Base-by-base conservation (phyloP, 208 protist species). In the Trypanosoma platydactyli region DNA sequence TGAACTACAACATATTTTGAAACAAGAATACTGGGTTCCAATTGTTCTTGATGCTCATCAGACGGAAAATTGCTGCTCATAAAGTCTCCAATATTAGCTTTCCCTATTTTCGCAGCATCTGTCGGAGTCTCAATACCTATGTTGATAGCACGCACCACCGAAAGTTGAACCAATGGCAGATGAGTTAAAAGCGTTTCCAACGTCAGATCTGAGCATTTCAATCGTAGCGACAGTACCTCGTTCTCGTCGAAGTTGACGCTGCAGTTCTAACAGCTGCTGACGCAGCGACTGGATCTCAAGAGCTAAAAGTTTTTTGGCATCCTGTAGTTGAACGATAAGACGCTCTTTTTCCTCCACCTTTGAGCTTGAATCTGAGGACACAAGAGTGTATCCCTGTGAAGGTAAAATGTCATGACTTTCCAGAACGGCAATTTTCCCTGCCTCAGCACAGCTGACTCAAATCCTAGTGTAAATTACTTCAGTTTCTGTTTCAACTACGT, bases 1-100 rank as follows among this genome's bases (percentile, higher is more conserved):
- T 67, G 35, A 44, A 67, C 61, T 22, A 67, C 35, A 29, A 57
- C 61, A 59, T 68, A 68, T 33, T 52, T 4, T 44, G 51, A 35
- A 30, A 67, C 13, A 58, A 3, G 5, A 49, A 25, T 5, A 38
- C 12, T 56, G 15, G 40, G 18, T 57, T 56, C 46, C 27, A 46
- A 50, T 44, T 46, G 27, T 0, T 45, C 50, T 65, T 13, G 7
- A 15, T 55, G 12, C 48, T 63, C 42, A 48, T 13, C 44, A 18
- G 35, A 3, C 1, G 29, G 33, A 58, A n/a, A 45, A 40, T 25
- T 44, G 12, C 13, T 49, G 30, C 18, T 49, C 12, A 58, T 41
- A 27, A 4, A 18, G 5, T 58, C 9, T 24, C 13, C 42, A 24
- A 42, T 16, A 54, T 50, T 54, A 29, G 20, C 29, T 30, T 49